Conservation (phyloP, 345 rosid species). For the Adansonia digitata region DNA sequence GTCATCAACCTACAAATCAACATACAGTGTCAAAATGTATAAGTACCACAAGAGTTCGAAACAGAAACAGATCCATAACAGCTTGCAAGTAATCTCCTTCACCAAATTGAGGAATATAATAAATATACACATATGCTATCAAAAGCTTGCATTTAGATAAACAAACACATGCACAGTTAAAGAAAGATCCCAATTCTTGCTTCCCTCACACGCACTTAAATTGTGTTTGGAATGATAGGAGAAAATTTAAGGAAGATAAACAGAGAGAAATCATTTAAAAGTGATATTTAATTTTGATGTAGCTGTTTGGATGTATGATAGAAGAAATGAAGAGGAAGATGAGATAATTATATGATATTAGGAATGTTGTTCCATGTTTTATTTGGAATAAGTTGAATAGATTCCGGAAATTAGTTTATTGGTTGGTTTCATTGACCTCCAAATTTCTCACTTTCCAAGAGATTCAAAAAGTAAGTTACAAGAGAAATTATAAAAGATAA, state of each 20-base stretch:
- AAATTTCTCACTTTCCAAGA: background rate
- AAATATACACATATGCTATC: background rate
- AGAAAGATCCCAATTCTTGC: constrained; percentile 4
- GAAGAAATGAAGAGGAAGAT: background rate
- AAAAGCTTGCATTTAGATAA: background rate
- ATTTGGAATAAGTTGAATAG: background rate
- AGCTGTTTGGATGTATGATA: background rate
- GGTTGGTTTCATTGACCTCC: background rate
- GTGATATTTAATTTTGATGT: background rate
- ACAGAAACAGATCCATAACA: background rate
- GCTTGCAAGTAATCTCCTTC: background rate
- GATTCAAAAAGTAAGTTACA: background rate
- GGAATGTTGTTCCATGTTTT: background rate
- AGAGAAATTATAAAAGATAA: background rate
- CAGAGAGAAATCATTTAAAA: background rate
- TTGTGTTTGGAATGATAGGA: background rate
- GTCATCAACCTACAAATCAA: constrained; percentile 42
- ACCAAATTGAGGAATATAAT: background rate
- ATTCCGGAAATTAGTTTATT: background rate
- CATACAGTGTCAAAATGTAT: constrained; percentile 3
- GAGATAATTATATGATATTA: background rate
- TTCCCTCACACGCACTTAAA: background rate
- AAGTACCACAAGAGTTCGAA: background rate
- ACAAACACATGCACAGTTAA: constrained; percentile 1
- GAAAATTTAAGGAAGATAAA: constrained; percentile 1